Evolutionary conservation across 805 yeast species (phyloP), one percentile per base, ranked within the genome.

Genomic region (Candida xyloterini): DNA sequence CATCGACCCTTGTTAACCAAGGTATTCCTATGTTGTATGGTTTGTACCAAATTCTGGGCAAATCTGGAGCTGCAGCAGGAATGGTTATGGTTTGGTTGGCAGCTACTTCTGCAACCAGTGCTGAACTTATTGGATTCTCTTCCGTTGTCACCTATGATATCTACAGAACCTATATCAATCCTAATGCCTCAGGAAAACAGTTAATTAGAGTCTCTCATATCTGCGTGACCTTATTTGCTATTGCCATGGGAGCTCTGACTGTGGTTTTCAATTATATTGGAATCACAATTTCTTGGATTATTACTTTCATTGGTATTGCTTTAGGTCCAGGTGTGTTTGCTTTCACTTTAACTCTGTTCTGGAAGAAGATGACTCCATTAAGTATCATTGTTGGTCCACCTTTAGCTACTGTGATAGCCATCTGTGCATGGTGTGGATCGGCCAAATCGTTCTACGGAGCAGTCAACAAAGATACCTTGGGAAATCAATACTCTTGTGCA

Each of bases 271-370:
- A 66, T 52, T 66, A 68, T 43, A 56, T 62, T 33, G 71, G 72
- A 15, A 63, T 67, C 36, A 62, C 70, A 22, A 62, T 65, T 21
- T 59, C 65, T 5, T 69, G 72, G 71, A 51, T 68, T 18, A 49
- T 66, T 33, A 55, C 71, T 46, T 59, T 72, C 52, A 71, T 72
- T 71, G 78, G 78, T 15, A 63, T 72, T 33, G 68, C 70, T 18
- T 65, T 72, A 35, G 76, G 76, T 23, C 76, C 77, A 30, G 77
- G 72, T 20, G 77, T 72, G 14, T 63, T 71, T 44, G 73, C 76
- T 0, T 57, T 71, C 11, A 66, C 71, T 11, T 53, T 71, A 41
- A 66, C 76, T 0, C 57, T 72, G 35, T 67, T 72, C 42, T 70
- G 72, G 32, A 59, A 50, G 32, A 63, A 57, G 62, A 66, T 33